Conservation (phyloP, 1,284 basidiomycete genomes). For the Ganoderma meredithae region DNA sequence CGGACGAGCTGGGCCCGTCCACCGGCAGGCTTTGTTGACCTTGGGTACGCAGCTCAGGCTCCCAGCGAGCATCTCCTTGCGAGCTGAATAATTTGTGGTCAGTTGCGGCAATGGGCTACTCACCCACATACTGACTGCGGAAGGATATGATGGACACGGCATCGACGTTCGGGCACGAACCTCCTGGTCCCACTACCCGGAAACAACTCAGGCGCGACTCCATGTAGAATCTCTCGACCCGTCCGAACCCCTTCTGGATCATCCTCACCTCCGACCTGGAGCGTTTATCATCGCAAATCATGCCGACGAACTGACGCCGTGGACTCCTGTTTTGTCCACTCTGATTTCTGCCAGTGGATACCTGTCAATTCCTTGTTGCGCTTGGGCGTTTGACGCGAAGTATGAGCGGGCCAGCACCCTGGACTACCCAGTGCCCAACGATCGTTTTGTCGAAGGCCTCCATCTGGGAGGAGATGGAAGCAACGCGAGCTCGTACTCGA, state of each 20-base stretch:
- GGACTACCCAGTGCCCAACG: constrained; percentile 46
- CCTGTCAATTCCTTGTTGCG: constrained; percentile 92
- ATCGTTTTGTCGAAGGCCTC: constrained; percentile 54
- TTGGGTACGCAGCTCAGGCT: constrained; percentile 63
- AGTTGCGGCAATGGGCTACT: constrained; percentile 91
- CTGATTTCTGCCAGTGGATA: constrained; percentile 72
- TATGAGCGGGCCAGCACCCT: constrained; percentile 58
- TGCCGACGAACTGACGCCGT: constrained; percentile 94
- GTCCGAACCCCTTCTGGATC: constrained; percentile 12
- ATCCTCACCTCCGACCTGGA: constrained; percentile 46
- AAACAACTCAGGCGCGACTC: constrained; percentile 61
- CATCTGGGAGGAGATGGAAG: constrained; percentile 66
- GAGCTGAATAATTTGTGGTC: not conserved
- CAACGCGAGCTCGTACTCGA: constrained; percentile 73
- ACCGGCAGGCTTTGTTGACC: constrained; percentile 86
- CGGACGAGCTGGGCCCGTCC: constrained; percentile 83
- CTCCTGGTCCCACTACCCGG: constrained; percentile 82
- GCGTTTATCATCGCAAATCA: constrained; percentile 94
- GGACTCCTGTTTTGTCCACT: constrained; percentile 80
- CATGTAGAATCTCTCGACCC: constrained; percentile 75
- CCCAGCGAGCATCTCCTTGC: not conserved
- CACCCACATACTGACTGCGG: constrained; percentile 82
- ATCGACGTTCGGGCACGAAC: constrained; percentile 78
- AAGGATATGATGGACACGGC: constrained; percentile 87
- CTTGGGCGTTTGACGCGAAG: constrained; percentile 76